These are phyloP conservation scores for Cladosporium colombiae DNA, from an alignment of 2,329 filamentous ascomycete genomes.

Conservation along the genomic window DNA sequence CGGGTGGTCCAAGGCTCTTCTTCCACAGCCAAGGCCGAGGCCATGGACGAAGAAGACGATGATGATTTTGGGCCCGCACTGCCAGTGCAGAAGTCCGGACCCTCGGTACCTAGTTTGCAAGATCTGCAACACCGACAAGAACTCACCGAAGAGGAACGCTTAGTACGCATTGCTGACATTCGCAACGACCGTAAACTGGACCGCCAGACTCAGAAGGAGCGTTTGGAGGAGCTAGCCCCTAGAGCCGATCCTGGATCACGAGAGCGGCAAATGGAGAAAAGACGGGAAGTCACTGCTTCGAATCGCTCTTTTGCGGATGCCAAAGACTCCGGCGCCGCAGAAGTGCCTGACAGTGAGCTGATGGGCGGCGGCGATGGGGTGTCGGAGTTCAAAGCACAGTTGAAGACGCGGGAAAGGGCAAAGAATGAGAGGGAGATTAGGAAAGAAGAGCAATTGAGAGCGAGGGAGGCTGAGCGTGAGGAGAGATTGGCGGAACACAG, in stretches of 20 bases:
- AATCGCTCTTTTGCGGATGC: slow-evolving; percentile 71
- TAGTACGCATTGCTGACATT: slow-evolving; percentile 52
- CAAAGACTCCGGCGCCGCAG: slow-evolving; percentile 63
- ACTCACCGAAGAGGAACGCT: slow-evolving; percentile 52
- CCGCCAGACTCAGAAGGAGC: slow-evolving; percentile 66
- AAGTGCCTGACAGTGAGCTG: slow-evolving; percentile 71
- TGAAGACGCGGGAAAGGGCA: slow-evolving; percentile 66
- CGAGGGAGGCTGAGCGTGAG: slow-evolving; percentile 76
- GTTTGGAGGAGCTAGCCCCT: slow-evolving; percentile 77
- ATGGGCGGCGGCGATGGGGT: slow-evolving; percentile 71
- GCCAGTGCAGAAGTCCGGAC: slow-evolving; percentile 48
- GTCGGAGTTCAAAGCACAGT: slow-evolving; percentile 66
- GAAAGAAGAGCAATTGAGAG: slow-evolving; percentile 76
- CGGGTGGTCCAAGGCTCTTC: background rate
- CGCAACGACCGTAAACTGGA: slow-evolving; percentile 62
- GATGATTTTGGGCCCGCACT: slow-evolving; percentile 60
- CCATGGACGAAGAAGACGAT: slow-evolving; percentile 46
- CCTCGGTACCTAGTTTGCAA: slow-evolving; percentile 66
- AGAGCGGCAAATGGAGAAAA: slow-evolving; percentile 86
- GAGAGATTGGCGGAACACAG: slow-evolving; percentile 69
- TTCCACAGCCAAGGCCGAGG: background rate
- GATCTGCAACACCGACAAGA: slow-evolving; percentile 67
- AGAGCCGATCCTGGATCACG: slow-evolving; percentile 80
- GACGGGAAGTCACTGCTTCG: slow-evolving; percentile 67
- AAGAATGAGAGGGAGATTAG: slow-evolving; percentile 83